Evolutionary conservation across 2,329 filamentous ascomycete genomes (phyloP), one percentile per base, ranked within the genome.

Genomic region (Thelonectria olida): DNA sequence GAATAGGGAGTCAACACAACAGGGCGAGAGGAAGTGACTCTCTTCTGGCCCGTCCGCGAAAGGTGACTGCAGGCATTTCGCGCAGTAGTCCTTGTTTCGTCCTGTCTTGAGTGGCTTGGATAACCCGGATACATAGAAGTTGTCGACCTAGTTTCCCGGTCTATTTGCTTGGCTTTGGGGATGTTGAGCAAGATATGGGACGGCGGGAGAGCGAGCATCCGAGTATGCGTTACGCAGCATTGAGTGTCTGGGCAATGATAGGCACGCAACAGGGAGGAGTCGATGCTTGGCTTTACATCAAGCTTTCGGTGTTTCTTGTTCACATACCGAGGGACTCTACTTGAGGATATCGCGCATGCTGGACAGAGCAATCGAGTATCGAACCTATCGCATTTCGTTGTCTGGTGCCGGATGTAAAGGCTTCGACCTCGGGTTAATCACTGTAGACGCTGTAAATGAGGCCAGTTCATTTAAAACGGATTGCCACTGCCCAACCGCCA

Each of bases 71-170:
- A 42, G 19, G 17, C 9, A 20, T 42, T 3, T 13, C 34, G n/a
- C 34, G 39, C 20, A n/a, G 28, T 39, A 20, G 25, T 25, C 25
- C n/a, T 38, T 52, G 54, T 58, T 58, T 58, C 54, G 54, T 52
- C 48, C 48, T 52, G 54, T 58, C 48, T 47, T 19, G 44, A 39
- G 49, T 52, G 39, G 44, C 54, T 23, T 44, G 54, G 48, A 58
- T 38, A 52, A 28, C 39, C 31, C 38, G 48, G 39, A 17, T 34
- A 34, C 10, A 48, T 9, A 7, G 42, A 17, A 19, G 15, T 20
- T 36, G 9, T 22, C 27, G 12, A 25, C n/a, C n/a, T n/a, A n/a
- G n/a, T 31, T 12, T 25, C 25, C 34, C 7, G 27, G 12, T 12
- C 13, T 3, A 23, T n/a, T 28, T 39, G 28, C 15, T 31, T 48